A percentile compares a stretch with the other conserved stretches of the same genome.
Conservation (phyloP, 192 early-diverging fungal species). For the Podochytrium sp. region DNA sequence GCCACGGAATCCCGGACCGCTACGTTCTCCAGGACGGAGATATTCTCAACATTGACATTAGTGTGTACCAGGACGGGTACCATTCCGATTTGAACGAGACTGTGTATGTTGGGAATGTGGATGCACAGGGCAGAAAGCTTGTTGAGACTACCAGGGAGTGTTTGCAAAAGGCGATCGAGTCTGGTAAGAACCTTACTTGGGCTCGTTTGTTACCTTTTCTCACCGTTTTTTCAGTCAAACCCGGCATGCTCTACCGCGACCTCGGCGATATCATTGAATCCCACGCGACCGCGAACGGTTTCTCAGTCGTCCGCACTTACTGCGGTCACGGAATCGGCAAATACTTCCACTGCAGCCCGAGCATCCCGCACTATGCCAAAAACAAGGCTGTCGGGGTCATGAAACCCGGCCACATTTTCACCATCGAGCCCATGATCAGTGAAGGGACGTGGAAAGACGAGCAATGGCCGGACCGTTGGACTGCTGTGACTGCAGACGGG, state of each 20-base stretch:
- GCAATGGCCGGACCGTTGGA: constrained; percentile 75
- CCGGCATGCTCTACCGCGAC: constrained; percentile 90
- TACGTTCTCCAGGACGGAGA: constrained; percentile 93
- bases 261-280: constrained; percentile 89
- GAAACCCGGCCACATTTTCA: constrained; percentile 95
- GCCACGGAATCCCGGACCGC: constrained; percentile 95
- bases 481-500: constrained; percentile 86
- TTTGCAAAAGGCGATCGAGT: constrained; percentile 88
- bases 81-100: constrained; percentile 97
- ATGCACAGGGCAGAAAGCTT: constrained; percentile 70
- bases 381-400: constrained; percentile 96
- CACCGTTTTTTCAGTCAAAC: constrained; percentile 67
- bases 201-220: not conserved
- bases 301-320: constrained; percentile 90
- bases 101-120: constrained; percentile 87
- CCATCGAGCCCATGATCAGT: constrained; percentile 99
- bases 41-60: constrained; percentile 94
- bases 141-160: constrained; percentile 85
- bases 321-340: constrained; percentile 91
- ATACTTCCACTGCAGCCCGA: constrained; percentile 90
- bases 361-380: constrained; percentile 92
- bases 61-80: constrained; percentile 87
- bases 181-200: constrained; percentile 53
- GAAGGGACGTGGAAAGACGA: constrained; percentile 68
- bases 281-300: constrained; percentile 80